A percentile compares a stretch with the other conserved stretches of the same genome.
phyloP scores from a whole-genome alignment of 1,284 basidiomycete genomes.

The Exsudoporus floridanus region DNA sequence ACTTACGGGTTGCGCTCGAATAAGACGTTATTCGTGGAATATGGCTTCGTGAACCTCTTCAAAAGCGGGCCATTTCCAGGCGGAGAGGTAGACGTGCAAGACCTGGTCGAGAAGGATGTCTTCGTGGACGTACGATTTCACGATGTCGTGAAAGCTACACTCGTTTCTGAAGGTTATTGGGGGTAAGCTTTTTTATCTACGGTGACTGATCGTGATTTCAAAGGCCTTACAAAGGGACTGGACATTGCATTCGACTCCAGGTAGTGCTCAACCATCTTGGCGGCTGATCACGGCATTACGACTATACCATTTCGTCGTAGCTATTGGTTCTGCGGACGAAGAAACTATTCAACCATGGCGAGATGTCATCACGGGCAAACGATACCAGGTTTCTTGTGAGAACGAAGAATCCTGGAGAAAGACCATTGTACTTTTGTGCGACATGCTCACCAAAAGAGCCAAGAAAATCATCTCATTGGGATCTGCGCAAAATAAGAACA shows the following conservation, averaged over 20 bases:
- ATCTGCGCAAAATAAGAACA: not conserved
- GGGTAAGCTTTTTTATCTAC: conserved; percentile 47
- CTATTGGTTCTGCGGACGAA: conserved; percentile 30
- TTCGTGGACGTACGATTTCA: conserved; percentile 39
- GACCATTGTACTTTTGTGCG: conserved; percentile 40
- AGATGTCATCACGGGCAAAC: conserved; percentile 51
- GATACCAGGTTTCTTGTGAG: conserved; percentile 40
- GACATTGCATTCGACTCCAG: conserved; percentile 61
- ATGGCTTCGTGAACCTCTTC: conserved; percentile 68
- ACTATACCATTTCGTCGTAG: conserved; percentile 48
- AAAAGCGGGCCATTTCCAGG: conserved; percentile 31
- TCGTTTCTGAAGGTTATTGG: conserved; percentile 71
- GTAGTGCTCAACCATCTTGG: conserved; percentile 72
- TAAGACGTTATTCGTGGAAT: conserved; percentile 74
- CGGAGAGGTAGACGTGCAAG: conserved; percentile 64
- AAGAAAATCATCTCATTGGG: conserved; percentile 5
- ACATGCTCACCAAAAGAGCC: conserved; percentile 36
- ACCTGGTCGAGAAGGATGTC: conserved; percentile 53
- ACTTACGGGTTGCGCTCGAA: conserved; percentile 78
- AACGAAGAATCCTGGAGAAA: conserved; percentile 48
- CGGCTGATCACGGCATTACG: conserved; percentile 71
- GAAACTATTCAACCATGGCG: conserved; percentile 50
- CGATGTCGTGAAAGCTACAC: conserved; percentile 46
- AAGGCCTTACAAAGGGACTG: conserved; percentile 52
- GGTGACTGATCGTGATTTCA: not conserved